Percentiles rank a stretch among this genome's conserved stretches.
Evolutionary conservation across 495 filamentous ascomycete species (phyloP).

Genomic region (Aspergillus funiculosus): DNA sequence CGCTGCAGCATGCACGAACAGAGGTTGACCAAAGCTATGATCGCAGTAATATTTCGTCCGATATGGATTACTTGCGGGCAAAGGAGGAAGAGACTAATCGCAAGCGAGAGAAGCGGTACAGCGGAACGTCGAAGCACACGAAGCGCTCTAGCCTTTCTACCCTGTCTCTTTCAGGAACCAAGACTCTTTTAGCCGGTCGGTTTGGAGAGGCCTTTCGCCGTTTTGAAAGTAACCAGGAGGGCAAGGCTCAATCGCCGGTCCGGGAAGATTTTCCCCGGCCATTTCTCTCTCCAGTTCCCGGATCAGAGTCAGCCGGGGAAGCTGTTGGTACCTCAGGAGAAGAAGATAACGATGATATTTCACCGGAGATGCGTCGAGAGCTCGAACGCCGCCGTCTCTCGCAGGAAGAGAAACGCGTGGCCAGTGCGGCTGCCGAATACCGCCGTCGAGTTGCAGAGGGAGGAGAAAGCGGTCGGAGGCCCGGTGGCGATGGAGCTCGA

Average conservation of each 20-base stretch:
- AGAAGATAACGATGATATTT: constrained; percentile 63
- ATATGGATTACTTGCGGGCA: constrained; percentile 78
- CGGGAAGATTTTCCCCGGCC: constrained; percentile 38
- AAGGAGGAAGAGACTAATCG: constrained; percentile 67
- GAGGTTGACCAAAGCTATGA: constrained; percentile 35
- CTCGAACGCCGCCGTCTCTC: constrained; percentile 78
- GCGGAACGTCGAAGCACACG: constrained; percentile 57
- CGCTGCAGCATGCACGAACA: constrained; percentile 33
- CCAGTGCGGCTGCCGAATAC: constrained; percentile 87
- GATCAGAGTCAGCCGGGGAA: constrained; percentile 50
- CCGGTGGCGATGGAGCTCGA: constrained; percentile 37
- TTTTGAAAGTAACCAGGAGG: constrained; percentile 63
- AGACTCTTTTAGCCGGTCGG: constrained; percentile 79
- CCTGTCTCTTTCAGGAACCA: constrained; percentile 67
- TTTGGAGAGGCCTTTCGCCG: constrained; percentile 95
- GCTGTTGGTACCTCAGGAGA: constrained; percentile 57
- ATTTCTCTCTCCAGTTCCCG: constrained; percentile 56
- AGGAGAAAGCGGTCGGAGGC: constrained; percentile 50
- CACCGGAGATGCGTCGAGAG: constrained; percentile 86
- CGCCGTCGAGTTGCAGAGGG: constrained; percentile 66
- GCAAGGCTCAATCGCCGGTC: constrained; percentile 50
- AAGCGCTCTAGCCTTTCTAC: constrained; percentile 81
- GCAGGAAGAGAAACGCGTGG: constrained; percentile 89
- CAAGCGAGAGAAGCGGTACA: constrained; percentile 64
- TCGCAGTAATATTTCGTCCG: constrained; percentile 65